Evolutionary conservation across 2,329 filamentous ascomycete genomes (phyloP).

Genomic region (Calycina marina): DNA sequence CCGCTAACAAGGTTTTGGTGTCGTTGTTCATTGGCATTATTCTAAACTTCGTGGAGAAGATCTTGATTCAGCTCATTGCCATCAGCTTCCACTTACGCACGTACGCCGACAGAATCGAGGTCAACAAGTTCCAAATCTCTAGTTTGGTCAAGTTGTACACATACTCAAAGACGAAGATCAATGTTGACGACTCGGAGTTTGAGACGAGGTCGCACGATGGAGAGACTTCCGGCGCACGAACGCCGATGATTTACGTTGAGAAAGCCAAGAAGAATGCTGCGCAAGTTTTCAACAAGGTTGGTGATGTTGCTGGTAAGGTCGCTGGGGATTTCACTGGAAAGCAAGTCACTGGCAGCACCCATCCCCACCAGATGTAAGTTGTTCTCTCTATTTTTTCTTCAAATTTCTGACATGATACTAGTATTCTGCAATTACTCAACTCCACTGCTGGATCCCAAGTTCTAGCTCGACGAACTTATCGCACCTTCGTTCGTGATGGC

Average conservation of each 20-base stretch:
- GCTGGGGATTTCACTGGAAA: conserved; percentile 86
- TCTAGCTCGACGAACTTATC: conserved; percentile 74
- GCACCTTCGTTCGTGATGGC: conserved; percentile 64
- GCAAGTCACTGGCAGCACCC: conserved; percentile 48
- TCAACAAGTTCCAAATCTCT: conserved; percentile 81
- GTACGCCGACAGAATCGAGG: conserved; percentile 77
- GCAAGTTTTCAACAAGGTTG: conserved; percentile 63
- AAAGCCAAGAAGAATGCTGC: conserved; percentile 60
- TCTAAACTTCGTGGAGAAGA: conserved; percentile 81
- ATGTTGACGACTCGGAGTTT: conserved; percentile 63
- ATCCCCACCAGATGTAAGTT: conserved; percentile 59
- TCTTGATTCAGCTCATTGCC: conserved; percentile 87
- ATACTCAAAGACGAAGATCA: conserved; percentile 47
- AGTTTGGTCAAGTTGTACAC: conserved; percentile 49
- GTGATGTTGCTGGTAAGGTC: conserved; percentile 71
- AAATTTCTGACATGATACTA: too few relatives aligned
- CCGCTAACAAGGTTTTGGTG: conserved; percentile 75
- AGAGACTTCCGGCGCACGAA: conserved; percentile 35
- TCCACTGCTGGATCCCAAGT: conserved; percentile 65
- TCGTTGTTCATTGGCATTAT: conserved; percentile 65
- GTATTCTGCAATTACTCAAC: conserved; percentile 58
- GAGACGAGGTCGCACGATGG: conserved; percentile 30
- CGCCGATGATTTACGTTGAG: conserved; percentile 58
- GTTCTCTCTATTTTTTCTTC: conserved; percentile 6
- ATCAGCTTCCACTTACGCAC: conserved; percentile 85